A percentile compares a stretch with the other conserved stretches of the same genome.
phyloP scores from a whole-genome alignment of 2,329 filamentous ascomycete genomes.

The Rhynchosporium graminicola region DNA sequence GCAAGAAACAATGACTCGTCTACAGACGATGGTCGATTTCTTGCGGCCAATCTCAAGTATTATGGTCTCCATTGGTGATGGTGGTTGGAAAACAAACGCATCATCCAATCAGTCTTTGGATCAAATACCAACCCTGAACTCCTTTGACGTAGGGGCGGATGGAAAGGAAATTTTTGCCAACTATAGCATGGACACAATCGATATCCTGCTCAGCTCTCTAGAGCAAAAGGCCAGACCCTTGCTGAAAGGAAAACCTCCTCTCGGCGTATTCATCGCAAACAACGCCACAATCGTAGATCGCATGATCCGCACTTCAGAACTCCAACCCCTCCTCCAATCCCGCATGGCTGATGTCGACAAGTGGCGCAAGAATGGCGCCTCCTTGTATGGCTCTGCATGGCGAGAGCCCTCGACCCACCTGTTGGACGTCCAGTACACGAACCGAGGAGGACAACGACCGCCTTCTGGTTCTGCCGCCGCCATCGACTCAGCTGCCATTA shows the following conservation, averaged over 20 bases:
- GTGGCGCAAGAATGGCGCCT: constrained; percentile 85
- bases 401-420: constrained; percentile 83
- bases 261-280: constrained; percentile 91
- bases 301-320: constrained; percentile 78
- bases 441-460: constrained; percentile 63
- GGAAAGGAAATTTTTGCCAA: constrained; percentile 85
- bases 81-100: constrained; percentile 72
- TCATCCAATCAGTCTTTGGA: constrained; percentile 59
- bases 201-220: constrained; percentile 72
- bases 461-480: constrained; percentile 64
- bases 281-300: constrained; percentile 81
- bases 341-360: constrained; percentile 69
- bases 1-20: constrained; percentile 78
- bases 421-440: constrained; percentile 91
- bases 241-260: constrained; percentile 74
- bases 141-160: constrained; percentile 87
- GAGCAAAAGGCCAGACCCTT: constrained; percentile 72
- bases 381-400: constrained; percentile 83
- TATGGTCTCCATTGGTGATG: constrained; percentile 88
- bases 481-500: constrained; percentile 76
- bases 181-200: constrained; percentile 87
- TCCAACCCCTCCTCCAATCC: constrained; percentile 69
- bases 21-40: constrained; percentile 87
- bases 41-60: constrained; percentile 84
- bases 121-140: constrained; percentile 68